phyloP scores from a whole-genome alignment of 768 basidiomycete genomes.

The Leccinum aurantiacum region DNA sequence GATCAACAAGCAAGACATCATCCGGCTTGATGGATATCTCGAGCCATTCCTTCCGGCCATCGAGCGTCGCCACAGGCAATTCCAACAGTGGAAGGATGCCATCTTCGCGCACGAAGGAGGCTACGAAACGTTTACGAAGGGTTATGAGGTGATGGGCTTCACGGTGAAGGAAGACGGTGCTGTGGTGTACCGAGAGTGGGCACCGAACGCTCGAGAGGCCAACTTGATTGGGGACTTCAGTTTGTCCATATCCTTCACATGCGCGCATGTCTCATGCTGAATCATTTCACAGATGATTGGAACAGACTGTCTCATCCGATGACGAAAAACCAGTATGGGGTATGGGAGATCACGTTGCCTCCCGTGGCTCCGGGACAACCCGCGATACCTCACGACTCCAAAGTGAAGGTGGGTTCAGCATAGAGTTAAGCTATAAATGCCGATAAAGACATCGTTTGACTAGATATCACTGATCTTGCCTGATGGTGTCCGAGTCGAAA shows the following conservation, averaged over 20 bases:
- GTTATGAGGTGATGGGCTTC: constrained; percentile 67
- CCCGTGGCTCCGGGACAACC: constrained; percentile 65
- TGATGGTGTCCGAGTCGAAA: constrained; percentile 78
- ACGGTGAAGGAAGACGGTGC: constrained; percentile 65
- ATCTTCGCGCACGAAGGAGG: constrained; percentile 85
- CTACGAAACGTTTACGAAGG: constrained; percentile 61
- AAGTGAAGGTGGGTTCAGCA: constrained; percentile 70
- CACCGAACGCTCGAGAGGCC: constrained; percentile 83
- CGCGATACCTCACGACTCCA: constrained; percentile 92
- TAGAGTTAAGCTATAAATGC: neutral
- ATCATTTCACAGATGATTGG: constrained; percentile 70
- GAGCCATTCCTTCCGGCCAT: constrained; percentile 70
- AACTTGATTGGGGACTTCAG: constrained; percentile 95
- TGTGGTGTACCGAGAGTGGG: constrained; percentile 93
- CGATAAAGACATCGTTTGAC: constrained; percentile 1
- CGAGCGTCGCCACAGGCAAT: constrained; percentile 63
- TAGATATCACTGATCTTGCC: constrained; percentile 93
- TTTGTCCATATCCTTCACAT: constrained; percentile 42
- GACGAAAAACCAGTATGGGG: constrained; percentile 80
- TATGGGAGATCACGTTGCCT: constrained; percentile 84
- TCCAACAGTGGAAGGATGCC: constrained; percentile 71
- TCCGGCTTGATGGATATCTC: constrained; percentile 72
- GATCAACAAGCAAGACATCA: constrained; percentile 58
- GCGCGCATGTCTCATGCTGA: constrained; percentile 5
- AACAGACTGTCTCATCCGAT: constrained; percentile 81